Percentiles rank a stretch among this genome's conserved stretches.
phyloP scores from a whole-genome alignment of 2,329 filamentous ascomycete species.

The Ophiocordyceps polyrhachis-furcata region DNA sequence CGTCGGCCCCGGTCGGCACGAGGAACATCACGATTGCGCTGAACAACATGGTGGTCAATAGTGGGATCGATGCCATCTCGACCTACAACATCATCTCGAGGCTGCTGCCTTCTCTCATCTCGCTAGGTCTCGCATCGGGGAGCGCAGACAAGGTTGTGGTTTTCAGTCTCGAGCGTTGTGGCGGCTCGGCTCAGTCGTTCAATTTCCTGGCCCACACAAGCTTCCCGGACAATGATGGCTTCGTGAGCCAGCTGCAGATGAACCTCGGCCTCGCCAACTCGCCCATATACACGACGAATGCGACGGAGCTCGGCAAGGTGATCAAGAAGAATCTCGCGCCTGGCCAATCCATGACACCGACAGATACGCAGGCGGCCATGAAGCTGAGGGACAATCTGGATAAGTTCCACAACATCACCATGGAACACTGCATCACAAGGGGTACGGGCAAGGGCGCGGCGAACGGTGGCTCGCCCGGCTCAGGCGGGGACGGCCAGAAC shows the following conservation, averaged over 20 bases:
- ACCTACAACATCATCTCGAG: background rate
- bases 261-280: conserved; percentile 56
- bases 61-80: conserved; percentile 46
- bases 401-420: conserved; percentile 44
- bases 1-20: conserved; percentile 38
- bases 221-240: conserved; percentile 41
- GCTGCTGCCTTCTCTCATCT: background rate
- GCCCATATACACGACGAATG: conserved; percentile 38
- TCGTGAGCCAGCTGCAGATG: conserved; percentile 47
- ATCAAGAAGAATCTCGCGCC: background rate
- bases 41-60: conserved; percentile 38
- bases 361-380: conserved; percentile 16
- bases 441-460: conserved; percentile 16
- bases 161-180: conserved; percentile 54
- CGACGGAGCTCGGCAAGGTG: background rate
- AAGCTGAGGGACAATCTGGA: conserved; percentile 49
- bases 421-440: conserved; percentile 17
- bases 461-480: conserved; percentile 8
- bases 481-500: conserved; percentile 18
- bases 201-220: conserved; percentile 55
- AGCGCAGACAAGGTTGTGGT: conserved; percentile 37
- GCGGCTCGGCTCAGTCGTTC: conserved; percentile 47
- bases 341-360: background rate
- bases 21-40: conserved; percentile 20
- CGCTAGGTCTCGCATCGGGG: background rate